Evolutionary conservation across 1,284 basidiomycete genomes (phyloP), one percentile per base, ranked within the genome.

Genomic region (Ustilago curta): DNA sequence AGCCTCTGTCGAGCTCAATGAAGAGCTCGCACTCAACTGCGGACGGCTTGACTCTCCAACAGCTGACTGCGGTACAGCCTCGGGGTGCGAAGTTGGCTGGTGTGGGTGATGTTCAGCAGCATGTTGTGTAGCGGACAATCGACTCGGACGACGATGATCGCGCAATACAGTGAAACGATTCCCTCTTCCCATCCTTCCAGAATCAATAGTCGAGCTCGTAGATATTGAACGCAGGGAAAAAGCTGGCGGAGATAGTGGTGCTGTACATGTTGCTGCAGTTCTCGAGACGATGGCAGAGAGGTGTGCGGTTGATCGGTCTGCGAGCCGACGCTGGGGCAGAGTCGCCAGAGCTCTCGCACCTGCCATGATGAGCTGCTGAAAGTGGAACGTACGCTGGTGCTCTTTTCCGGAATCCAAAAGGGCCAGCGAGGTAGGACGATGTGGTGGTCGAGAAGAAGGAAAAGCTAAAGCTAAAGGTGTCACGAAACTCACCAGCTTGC

Each of bases 181-280:
- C 3, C 58, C 68, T 40, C 37, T 37, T 11, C 62, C 37, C 21
- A 65, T 47, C 5, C 61, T 47, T 6, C 54, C 60, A 6, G 59
- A 51, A 0, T 25, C 29, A 1, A 14, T 12, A 9, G 27, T 0
- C 2, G 53, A n/a, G 29, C 40, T 57, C 8, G 42, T 39, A 0
- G 61, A 52, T 25, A 70, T 39, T 2, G 57, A 44, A 2, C 68
- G 53, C 12, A 23, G 8, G 3, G 51, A 19, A 3, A 25, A 7
- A 8, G 40, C 23, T 29, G 59, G 12, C n/a, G 35, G 18, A 2
- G 40, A 11, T 12, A 32, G 6, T 14, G 40, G 32, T 51, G 32
- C 23, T 18, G 47, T n/a, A 39, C 43, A 29, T 59, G 52, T 27
- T 40, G 23, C 8, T 40, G 52, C 8, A 4, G 57, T 44, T 16